Base-by-base conservation (phyloP, 306 rosid genomes). In the Psophocarpus tetragonolobus region DNA sequence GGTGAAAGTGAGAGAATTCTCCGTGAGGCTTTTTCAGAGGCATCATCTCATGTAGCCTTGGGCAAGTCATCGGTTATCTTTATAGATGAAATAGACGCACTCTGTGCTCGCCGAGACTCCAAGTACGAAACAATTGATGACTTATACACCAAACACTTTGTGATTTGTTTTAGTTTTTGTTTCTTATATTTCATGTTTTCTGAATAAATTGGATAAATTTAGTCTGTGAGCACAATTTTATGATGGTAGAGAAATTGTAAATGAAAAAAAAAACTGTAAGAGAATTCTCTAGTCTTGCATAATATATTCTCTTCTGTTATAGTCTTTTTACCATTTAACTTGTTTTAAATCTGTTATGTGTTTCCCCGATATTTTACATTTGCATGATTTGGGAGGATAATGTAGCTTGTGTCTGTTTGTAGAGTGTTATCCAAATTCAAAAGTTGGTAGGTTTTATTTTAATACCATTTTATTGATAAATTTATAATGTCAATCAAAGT, bases 1-100 rank as follows among this genome's bases (percentile, higher is more conserved):
- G 97, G 97, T 71, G 99, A 95, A 77, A 88, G 97, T 85, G 99
- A 95, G 84, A 84, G 74, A 76, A 71, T 79, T 77, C 85, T 95
- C 51, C 88, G 96, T 1, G 94, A 95, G 60, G 97, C 99, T 32
- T 95, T 95, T 73, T 76, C 88, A 1, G 84, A 85, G 89, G 97
- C 99, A 68, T 77, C 88, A 9, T 82, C 92, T 30, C 92, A 81
- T 72, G 74, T 85, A 57, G 80, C 79, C 67, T 76, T 56, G 62
- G 92, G 92, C 84, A 91, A 88, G 79, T 83, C 91, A 8, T 84
- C 97, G 0, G 92, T 92, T 77, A 82, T 95, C 71, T 95, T 92
- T 76, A 91, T 91, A 15, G 97, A 95, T 83, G 94, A 92, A 85
- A 89, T 95, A 74, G 99, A 95, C 83, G 92, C 89, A 64, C 87